Base-by-base conservation (phyloP, 2,329 filamentous ascomycete genomes). In the Raffaelea arxii region DNA sequence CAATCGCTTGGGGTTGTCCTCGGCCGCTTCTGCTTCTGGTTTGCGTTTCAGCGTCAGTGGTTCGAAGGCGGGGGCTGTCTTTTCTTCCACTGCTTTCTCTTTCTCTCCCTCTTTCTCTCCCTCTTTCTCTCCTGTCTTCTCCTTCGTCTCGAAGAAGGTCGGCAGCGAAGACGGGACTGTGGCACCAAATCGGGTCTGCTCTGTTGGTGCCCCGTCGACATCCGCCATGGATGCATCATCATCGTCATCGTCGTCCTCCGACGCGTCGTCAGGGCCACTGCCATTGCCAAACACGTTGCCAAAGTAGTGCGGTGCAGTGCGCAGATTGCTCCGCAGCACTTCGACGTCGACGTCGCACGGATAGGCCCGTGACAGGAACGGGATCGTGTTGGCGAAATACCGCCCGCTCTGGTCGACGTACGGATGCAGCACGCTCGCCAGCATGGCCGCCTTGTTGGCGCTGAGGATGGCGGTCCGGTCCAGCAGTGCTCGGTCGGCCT, bases 381-480 rank as follows among this genome's bases (percentile, higher is more conserved):
- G 90, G 41, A 95, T 65, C 41, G 95, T 82, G 60, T 83, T 92
- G 24, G 84, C 73, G 50, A 80, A 77, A 44, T 78, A 75, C 52
- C 78, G 70, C 37, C 82, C 76, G 59, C 80, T 73, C 57, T 77
- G 69, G 57, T 80, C 70, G 51, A 79, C 67, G 62, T 81, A 78
- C 1, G 88, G 86, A 62, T 92, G 88, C 49, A 96, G 68, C 12
- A 94, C 80, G 60, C 87, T 91, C 6, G 88, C 80, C 11, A 92
- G 59, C 75, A 96, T 86, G 37, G 85, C 83, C 25, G 81, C 71
- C 58, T 80, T 81, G 60, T 82, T 74, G 49, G 74, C 72, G 5
- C 72, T 76, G 21, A 95, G 66, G 47, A 95, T 83, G 19, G 87
- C 84, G 3, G 86, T 86, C 53, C 86, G 84, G 58, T 96, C 88